phyloP scores from a whole-genome alignment of 2,329 filamentous ascomycete genomes.

The Delphinella strobiligena region DNA sequence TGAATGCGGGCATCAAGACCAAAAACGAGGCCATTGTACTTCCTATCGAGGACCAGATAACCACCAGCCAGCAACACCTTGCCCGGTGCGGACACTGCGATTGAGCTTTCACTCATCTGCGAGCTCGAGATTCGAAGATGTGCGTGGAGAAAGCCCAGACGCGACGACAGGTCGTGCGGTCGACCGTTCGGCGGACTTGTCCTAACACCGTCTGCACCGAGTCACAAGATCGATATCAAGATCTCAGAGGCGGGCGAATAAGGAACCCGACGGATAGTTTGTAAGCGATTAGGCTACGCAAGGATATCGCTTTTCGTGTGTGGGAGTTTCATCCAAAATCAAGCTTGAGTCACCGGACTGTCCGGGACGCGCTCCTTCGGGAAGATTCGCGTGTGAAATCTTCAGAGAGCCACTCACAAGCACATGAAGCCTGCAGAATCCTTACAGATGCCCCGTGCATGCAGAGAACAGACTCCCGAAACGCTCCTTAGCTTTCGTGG shows the following conservation, averaged over 20 bases:
- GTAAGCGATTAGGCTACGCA: too few species aligned
- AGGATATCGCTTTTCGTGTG: too few species aligned
- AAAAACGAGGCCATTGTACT: slow-evolving; percentile 64
- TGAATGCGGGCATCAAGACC: slow-evolving; percentile 54
- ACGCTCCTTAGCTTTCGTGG: not conserved
- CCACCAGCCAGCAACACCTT: slow-evolving; percentile 93
- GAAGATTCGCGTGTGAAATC: too few species aligned
- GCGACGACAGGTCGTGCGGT: not conserved
- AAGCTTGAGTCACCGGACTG: not conserved
- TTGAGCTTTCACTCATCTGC: slow-evolving; percentile 10
- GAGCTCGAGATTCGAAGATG: slow-evolving; percentile 1
- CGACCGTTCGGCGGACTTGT: not conserved
- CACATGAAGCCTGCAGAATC: too few species aligned
- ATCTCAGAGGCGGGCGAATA: not conserved
- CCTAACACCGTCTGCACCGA: slow-evolving; percentile 12
- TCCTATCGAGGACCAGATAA: slow-evolving; percentile 83
- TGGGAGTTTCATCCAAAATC: not conserved
- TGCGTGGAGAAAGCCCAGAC: slow-evolving; percentile 2
- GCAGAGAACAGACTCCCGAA: not conserved
- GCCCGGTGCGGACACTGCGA: slow-evolving; percentile 71
- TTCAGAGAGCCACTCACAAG: not conserved
- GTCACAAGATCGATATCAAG: too few species aligned
- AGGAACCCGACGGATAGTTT: too few species aligned
- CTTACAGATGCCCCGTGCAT: too few species aligned
- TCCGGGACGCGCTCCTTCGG: too few species aligned